Conservation (phyloP, 345 rosid genomes). For the Citrus australasica region DNA sequence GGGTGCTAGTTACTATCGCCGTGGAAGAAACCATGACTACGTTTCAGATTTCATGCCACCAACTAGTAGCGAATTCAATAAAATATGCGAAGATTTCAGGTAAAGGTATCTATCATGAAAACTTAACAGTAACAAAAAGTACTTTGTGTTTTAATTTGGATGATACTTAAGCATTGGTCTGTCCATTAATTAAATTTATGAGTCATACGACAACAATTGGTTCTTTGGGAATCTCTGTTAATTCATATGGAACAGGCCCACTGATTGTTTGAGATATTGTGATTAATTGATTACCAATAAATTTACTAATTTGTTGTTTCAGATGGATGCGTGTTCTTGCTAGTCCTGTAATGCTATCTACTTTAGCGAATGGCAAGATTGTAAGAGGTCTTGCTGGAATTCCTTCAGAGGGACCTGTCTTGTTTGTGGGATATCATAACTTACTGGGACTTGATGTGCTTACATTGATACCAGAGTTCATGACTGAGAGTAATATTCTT, state of each 20-base stretch:
- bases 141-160: not conserved
- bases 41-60: constrained; percentile 57
- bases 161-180: no score
- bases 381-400: constrained; percentile 54
- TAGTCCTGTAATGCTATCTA: constrained; percentile 42
- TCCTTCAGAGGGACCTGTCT: constrained; percentile 54
- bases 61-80: constrained; percentile 44
- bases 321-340: constrained; percentile 4
- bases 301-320: not conserved
- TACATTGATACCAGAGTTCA: constrained; percentile 22
- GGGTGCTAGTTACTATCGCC: constrained; percentile 61
- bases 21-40: constrained; percentile 40
- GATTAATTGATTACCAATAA: not conserved
- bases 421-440: constrained; percentile 55
- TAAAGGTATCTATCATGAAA: constrained; percentile 4
- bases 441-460: constrained; percentile 39
- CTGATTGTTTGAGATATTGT: not conserved
- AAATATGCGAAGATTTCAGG: constrained; percentile 18
- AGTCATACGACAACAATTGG: not conserved
- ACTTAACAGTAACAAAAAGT: not conserved
- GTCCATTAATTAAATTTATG: not conserved
- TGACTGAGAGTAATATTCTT: constrained; percentile 37
- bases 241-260: not conserved
- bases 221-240: not conserved
- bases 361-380: constrained; percentile 45